Evolutionary conservation across 2,329 filamentous ascomycete species (phyloP), one percentile per base, ranked within the genome.

Genomic region (Alternaria sp.): DNA sequence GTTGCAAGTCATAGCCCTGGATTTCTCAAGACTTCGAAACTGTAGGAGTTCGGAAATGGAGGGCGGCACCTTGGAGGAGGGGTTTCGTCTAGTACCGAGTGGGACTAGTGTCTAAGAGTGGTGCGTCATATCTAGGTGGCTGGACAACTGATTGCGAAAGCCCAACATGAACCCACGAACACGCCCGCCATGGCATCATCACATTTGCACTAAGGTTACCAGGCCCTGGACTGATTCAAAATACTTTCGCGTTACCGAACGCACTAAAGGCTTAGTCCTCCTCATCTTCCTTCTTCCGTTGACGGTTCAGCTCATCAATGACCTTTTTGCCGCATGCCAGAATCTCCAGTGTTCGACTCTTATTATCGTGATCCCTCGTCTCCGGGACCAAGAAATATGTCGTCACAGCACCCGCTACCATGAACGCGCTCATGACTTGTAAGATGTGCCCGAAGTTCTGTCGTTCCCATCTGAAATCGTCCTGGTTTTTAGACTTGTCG

Each of bases 381-480:
- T 77, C 75, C 3, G 74, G 75, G 0, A 76, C 71, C 14, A 75
- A 48, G 34, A 72, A 77, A 54, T 69, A 69, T 28, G 75, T 77
- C 12, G 70, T 70, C 16, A 75, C 61, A 5, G 75, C 74, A 11
- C 75, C 75, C 2, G 70, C 73, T 3, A 75, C 60, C 74, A 76
- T 75, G 57, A 77, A 77, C 1, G 70, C 73, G 36, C 72, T 72
- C 74, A 77, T 75, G 4, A 75, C 71, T 38, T 75, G 70, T 34
- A 76, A 34, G 3, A 77, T 66, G 30, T 72, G 65, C 2, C 75
- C 75, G 32, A 77, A 76, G 46, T 72, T 68, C 20, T 70, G 43
- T 7, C 66, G 69, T 42, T 75, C 71, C 64, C 63, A 69, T 18
- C 70, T 54, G 34, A 68, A 66, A 22, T 62, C 43, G 32, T 60